Percentiles rank a stretch among this genome's conserved stretches.
Evolutionary conservation across 2,329 filamentous ascomycete genomes (phyloP).

Genomic region (Gliomastix tumulicola): DNA sequence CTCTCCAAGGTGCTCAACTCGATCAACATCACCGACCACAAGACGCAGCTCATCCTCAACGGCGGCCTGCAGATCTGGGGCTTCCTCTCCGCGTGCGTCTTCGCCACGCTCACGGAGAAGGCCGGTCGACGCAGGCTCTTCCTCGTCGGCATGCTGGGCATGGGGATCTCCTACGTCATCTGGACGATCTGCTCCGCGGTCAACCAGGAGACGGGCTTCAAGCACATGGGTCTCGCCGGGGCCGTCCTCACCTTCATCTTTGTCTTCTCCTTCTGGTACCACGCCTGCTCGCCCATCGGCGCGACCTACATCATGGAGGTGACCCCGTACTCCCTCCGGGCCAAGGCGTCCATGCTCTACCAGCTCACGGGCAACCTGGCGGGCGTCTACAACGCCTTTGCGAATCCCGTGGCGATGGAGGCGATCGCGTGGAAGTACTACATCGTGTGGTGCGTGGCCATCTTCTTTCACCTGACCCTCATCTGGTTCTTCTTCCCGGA

Average conservation of each 20-base stretch:
- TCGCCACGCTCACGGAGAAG: conserved; percentile 28
- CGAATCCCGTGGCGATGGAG: conserved; percentile 33
- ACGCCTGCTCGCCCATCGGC: conserved; percentile 29
- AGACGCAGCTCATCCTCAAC: conserved; percentile 22
- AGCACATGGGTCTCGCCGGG: conserved; percentile 23
- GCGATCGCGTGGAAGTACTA: conserved; percentile 34
- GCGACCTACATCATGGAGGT: conserved; percentile 39
- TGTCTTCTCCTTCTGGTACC: conserved; percentile 13
- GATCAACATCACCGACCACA: conserved; percentile 23
- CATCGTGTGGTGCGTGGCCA: conserved; percentile 30
- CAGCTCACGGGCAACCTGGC: conserved; percentile 17
- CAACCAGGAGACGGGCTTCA: conserved; percentile 15
- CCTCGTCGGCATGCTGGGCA: conserved; percentile 22
- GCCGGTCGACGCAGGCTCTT: conserved; percentile 33
- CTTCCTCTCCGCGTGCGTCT: conserved; percentile 21
- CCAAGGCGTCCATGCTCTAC: conserved; percentile 18
- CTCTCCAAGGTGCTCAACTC: conserved; percentile 29
- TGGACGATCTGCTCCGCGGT: conserved; percentile 32
- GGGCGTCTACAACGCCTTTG: conserved; percentile 28
- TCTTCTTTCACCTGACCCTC: conserved; percentile 6
- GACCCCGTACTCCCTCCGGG: conserved; percentile 21
- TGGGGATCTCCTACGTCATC: conserved; percentile 24
- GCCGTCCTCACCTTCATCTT: conserved; percentile 33
- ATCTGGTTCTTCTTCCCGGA: conserved; percentile 34
- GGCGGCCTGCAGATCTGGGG: conserved; percentile 22